Conservation (phyloP, 805 yeast species). For the Candida parachauliodes region DNA sequence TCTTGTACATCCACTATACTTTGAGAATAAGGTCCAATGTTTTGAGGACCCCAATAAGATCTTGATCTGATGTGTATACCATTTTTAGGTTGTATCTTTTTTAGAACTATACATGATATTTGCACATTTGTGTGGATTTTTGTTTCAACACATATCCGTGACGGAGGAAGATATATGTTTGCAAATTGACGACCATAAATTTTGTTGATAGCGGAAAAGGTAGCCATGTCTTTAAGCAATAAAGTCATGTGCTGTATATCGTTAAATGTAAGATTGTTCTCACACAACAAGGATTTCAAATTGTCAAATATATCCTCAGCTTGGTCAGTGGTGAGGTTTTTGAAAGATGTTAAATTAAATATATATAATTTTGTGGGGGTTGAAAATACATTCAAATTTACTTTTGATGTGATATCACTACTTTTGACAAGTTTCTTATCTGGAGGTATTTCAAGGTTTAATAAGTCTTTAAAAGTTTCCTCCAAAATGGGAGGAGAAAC, state of each 20-base stretch:
- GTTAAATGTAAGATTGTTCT: constrained; percentile 31
- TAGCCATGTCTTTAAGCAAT: constrained; percentile 58
- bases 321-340: constrained; percentile 35
- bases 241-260: constrained; percentile 60
- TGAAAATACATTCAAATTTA: constrained; percentile 4
- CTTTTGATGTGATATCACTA: background rate
- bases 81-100: constrained; percentile 31
- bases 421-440: background rate
- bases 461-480: constrained; percentile 37
- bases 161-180: constrained; percentile 69
- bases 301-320: constrained; percentile 46
- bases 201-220: constrained; percentile 59
- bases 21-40: constrained; percentile 97
- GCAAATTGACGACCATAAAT: constrained; percentile 57
- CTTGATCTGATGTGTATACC: constrained; percentile 91
- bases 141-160: constrained; percentile 81
- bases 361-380: constrained; percentile 21
- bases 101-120: constrained; percentile 56
- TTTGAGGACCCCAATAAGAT: constrained; percentile 98
- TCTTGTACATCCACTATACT: constrained; percentile 47
- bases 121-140: constrained; percentile 38
- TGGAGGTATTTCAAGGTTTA: background rate
- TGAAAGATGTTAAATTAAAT: constrained; percentile 24
- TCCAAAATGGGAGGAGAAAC: constrained; percentile 38
- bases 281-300: constrained; percentile 30